Conservation (phyloP, 2,329 filamentous ascomycete genomes). For the Lasiodiplodia sp. region DNA sequence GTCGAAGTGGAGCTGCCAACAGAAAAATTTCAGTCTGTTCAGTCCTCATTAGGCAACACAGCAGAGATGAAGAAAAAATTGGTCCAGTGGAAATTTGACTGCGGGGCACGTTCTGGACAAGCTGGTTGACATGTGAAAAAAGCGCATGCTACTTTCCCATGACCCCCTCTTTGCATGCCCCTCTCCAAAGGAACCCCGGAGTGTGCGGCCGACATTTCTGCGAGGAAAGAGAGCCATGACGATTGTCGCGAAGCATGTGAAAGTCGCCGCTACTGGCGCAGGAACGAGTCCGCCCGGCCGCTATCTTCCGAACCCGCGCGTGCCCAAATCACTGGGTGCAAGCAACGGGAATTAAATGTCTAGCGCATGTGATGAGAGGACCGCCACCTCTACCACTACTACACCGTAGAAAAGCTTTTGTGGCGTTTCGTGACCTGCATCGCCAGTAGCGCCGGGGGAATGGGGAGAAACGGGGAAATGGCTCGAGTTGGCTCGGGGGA, state of each 20-base stretch:
- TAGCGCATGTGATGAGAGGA: not conserved
- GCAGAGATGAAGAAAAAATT: no score
- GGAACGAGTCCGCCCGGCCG: slow-evolving; percentile 6
- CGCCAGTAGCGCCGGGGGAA: slow-evolving; percentile 10
- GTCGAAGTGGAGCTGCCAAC: no score
- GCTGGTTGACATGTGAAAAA: no score
- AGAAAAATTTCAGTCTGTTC: no score
- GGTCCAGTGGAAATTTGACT: no score
- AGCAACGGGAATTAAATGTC: not conserved
- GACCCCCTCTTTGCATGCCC: no score
- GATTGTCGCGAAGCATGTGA: not conserved
- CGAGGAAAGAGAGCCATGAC: not conserved
- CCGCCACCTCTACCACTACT: not conserved
- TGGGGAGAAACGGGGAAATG: slow-evolving; percentile 24
- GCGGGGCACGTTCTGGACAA: no score
- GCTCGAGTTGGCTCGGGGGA: not conserved
- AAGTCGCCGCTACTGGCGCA: not conserved
- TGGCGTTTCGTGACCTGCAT: not conserved
- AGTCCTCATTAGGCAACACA: no score
- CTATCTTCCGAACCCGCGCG: slow-evolving; percentile 1
- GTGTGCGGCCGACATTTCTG: not conserved
- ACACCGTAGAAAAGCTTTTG: not conserved
- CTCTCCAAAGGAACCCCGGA: no score
- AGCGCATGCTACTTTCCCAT: no score
- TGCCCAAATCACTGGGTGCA: not conserved